These are phyloP conservation scores for Calophaca sinica DNA, from an alignment of 306 rosid genomes.

Conservation along the genomic window DNA sequence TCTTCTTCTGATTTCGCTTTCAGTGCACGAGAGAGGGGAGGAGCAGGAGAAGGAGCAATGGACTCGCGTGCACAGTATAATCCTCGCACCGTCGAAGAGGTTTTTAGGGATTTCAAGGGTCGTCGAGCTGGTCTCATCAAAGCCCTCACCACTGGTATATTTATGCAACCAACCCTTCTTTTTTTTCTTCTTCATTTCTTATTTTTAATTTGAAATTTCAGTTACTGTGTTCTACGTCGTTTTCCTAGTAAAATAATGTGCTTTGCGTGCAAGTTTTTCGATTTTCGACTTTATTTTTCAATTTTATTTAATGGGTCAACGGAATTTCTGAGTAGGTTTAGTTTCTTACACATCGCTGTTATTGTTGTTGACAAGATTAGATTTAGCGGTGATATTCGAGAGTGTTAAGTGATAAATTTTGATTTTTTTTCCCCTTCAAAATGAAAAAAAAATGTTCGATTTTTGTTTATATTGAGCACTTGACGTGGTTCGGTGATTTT, in stretches of 20 bases:
- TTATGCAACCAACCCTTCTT: not conserved
- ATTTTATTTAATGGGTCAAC: conserved; percentile 33
- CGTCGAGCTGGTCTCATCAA: conserved; percentile 81
- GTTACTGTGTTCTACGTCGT: conserved; percentile 30
- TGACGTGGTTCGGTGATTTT: not conserved
- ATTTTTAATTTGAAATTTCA: not conserved
- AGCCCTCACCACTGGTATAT: conserved; percentile 84
- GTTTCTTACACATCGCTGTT: conserved; percentile 17
- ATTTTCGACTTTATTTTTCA: not conserved
- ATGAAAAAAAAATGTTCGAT: too few relatives aligned
- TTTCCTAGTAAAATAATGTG: conserved; percentile 43
- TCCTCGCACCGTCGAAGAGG: conserved; percentile 95
- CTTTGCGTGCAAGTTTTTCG: conserved; percentile 37
- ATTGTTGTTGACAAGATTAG: not conserved
- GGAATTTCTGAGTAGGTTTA: conserved; percentile 7
- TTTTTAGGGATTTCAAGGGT: conserved; percentile 92
- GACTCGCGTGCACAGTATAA: conserved; percentile 69
- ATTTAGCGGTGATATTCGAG: conserved; percentile 14
- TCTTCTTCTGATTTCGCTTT: conserved; percentile 39
- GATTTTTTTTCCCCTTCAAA: not conserved
- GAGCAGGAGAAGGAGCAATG: conserved; percentile 51
- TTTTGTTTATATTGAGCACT: not conserved
- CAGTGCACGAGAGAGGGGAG: conserved; percentile 14
- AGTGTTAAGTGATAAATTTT: not conserved
- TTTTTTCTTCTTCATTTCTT: not conserved